Evolutionary conservation across 179 eudicot genomes (phyloP), one percentile per base, ranked within the genome.

Genomic region (Camellia oleifera): DNA sequence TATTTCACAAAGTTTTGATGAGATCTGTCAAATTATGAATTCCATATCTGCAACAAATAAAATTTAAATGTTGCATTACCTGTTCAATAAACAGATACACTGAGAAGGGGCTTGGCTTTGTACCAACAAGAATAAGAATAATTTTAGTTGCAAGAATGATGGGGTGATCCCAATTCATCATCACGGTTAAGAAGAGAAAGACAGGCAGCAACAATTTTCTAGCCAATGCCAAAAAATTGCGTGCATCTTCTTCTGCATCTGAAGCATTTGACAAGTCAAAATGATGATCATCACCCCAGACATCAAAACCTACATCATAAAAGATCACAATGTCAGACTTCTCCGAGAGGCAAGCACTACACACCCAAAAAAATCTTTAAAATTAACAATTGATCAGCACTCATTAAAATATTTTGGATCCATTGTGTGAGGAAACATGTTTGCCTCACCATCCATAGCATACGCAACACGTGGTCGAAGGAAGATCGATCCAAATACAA

Each of bases 71-170:
- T 10, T 0, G 18, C 44, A 69, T 76, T 53, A 86, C 88, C 88
- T 79, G 75, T 50, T 86, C 88, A 68, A 83, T 57, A 65, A 82
- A 72, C 6, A 86, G 20, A 69, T 86, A 81, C 54, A 86, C 81
- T 44, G 88, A 86, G 58, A 79, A 81, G 78, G 88, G 86, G 75
- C 78, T 82, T 10, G 88, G 88, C 74, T 86, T 86, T 72, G 88
- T 83, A 71, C 83, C 77, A 17, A 81, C 14, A 74, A 86, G 79
- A 68, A 80, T 66, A n/a, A 86, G 68, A 71, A 69, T 67, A 52
- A 83, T 69, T 83, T 79, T 83, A 45, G 80, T 73, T 3, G 76
- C 81, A 52, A 86, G 82, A 50, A 80, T 62, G 68, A 72, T 45
- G 2, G 88, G 88, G 69, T 81, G 86, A 77, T 78, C 81, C 88